Evolutionary conservation across 345 rosid species (phyloP), one percentile per base, ranked within the genome.

Genomic region (Eucalyptus cloeziana): DNA sequence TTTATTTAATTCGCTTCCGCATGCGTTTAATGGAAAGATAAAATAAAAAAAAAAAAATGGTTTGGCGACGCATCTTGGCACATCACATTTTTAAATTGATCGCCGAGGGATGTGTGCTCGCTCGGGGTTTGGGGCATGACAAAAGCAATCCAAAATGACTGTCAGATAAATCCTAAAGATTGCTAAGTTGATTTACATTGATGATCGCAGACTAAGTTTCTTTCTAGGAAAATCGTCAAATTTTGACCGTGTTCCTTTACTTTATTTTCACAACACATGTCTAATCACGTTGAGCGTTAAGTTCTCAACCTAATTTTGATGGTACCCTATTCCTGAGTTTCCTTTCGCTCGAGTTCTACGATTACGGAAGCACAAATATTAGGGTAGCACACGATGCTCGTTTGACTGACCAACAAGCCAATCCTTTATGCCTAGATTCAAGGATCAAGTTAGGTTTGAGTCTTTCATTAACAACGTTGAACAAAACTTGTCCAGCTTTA

Each of bases 11-110:
- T 50, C 0, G 1, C 3, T 1, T 50, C 3, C 2, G 8, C 3
- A 50, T 50, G 21, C 1, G 3, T 50, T 50, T 50, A 50, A 50
- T 50, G 15, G 52, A 50, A 50, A 50, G 19, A 2, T 50, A 13
- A 50, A 14, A 50, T 14, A 5, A 13, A 12, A 50, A 50, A 14
- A 50, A 49, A 5, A 13, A 12, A 50, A 50, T 5, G 14, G 0
- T 7, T 50, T 0, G 3, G 16, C 3, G 0, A 15, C 52, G 15
- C 7, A 0, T 50, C 7, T 7, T 50, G 1, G 1, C 3, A 50
- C 7, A 0, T 50, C 19, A 0, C 52, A 50, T 50, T 50, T 50
- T 15, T 15, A 37, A 37, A 37, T 37, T 37, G 40, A 37, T 37
- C 4, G 40, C 21, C 1, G 0, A 16, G 54, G 8, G 3, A 50